phyloP scores from a whole-genome alignment of 192 early-diverging fungal genomes.

The Podila epigama region DNA sequence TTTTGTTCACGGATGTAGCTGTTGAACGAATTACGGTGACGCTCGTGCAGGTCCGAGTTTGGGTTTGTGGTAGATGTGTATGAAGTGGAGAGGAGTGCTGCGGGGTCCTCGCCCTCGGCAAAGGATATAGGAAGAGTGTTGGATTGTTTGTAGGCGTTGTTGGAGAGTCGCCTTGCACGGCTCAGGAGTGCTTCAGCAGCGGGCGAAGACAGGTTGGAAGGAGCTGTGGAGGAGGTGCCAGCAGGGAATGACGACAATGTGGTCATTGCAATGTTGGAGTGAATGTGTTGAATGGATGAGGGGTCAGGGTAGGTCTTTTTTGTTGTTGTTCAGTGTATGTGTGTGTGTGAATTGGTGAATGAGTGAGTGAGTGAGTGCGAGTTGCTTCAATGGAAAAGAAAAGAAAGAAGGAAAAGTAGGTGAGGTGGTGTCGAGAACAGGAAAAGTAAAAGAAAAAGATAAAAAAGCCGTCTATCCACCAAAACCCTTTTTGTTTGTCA shows the following conservation, averaged over 20 bases:
- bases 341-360: background rate
- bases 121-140: conserved; percentile 13
- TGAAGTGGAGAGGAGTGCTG: background rate
- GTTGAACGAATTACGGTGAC: conserved; percentile 24
- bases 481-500: background rate
- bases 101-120: conserved; percentile 38
- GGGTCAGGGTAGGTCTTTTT: background rate
- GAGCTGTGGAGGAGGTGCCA: background rate
- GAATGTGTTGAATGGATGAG: background rate
- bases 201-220: conserved; percentile 5
- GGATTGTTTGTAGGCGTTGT: conserved; percentile 15
- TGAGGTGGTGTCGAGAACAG: background rate
- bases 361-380: background rate
- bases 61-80: background rate
- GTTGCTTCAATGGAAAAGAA: background rate
- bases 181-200: conserved; percentile 39
- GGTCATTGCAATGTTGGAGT: background rate
- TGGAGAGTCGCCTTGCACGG: conserved; percentile 32
- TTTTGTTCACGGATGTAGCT: conserved; percentile 13
- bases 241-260: background rate
- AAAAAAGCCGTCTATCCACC: background rate
- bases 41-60: conserved; percentile 14
- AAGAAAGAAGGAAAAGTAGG: background rate
- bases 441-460: background rate
- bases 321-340: background rate